Base-by-base conservation (phyloP, 73 alveolate genomes). In the Paramecium sexaurelia region DNA sequence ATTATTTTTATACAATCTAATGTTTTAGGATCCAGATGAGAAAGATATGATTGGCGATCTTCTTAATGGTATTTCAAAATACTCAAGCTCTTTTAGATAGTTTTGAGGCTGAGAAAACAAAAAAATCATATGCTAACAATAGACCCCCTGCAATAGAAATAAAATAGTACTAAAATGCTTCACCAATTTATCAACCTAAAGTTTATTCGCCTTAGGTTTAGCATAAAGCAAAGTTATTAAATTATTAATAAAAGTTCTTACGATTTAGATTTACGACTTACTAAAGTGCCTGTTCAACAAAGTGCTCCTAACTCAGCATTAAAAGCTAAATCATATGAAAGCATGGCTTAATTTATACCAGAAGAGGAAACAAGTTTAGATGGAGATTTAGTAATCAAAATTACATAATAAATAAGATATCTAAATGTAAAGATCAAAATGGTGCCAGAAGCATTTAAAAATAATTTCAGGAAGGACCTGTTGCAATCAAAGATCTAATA, bases 361-460 rank as follows among this genome's bases (percentile, higher is more conserved):
- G 55, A 7, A 11, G 61, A 73, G 6, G 87, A 73, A 73, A 35
- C 15, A 8, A 15, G 11, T 0, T 73, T 73, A 41, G 87, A 73
- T 24, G 56, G 61, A 20, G 87, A 73, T 73, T 73, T 73, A 73
- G 87, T 73, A 26, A 32, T 35, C 35, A 32, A 29, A 66, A 19
- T n/a, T 66, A 4, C 8, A 7, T 29, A 19, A 24, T 66, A 66
- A 22, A 10, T 26, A 11, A 66, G 83, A 66, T 66, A 29, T 66
- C 83, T 26, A 66, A 73, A 17, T 73, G 97, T 56, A 92, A 89
- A 78, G 97, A 94, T 45, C 91, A 94, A 68, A 19, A 47, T 6
- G 97, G 97, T 2, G 94, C 96, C 85, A 33, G 95, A 55, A 51
- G 84, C 73, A 94, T 94, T 29, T 94, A 94, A 75, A 57, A 91